These are phyloP conservation scores for Pleurotus salmoneostramineus DNA, from an alignment of 768 basidiomycete species.

Conservation along the genomic window DNA sequence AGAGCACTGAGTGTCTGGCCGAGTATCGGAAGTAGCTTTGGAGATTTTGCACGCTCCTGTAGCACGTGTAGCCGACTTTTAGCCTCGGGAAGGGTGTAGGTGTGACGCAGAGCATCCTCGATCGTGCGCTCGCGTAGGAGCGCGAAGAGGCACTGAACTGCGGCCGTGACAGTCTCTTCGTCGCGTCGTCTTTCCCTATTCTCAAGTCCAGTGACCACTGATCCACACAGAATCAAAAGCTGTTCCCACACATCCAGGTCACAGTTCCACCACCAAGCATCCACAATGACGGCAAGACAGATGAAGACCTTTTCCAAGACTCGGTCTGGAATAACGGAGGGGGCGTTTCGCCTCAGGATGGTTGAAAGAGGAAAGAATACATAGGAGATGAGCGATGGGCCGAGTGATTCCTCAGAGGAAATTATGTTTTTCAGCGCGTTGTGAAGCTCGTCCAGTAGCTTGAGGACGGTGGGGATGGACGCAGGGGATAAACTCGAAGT, in stretches of 20 bases:
- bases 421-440: constrained; percentile 40
- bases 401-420: constrained; percentile 33
- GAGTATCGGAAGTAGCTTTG: constrained; percentile 67
- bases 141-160: constrained; percentile 58
- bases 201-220: constrained; percentile 61
- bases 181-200: constrained; percentile 68
- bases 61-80: constrained; percentile 30
- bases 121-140: constrained; percentile 52
- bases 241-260: constrained; percentile 79
- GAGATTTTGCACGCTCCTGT: constrained; percentile 37
- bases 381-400: constrained; percentile 70
- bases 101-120: constrained; percentile 30
- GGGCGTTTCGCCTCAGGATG: constrained; percentile 73
- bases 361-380: constrained; percentile 85
- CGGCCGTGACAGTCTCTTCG: constrained; percentile 81
- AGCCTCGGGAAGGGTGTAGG: constrained; percentile 15
- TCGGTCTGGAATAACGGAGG: constrained; percentile 70
- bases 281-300: constrained; percentile 53
- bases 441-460: constrained; percentile 53
- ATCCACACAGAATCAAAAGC: constrained; percentile 71
- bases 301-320: constrained; percentile 71
- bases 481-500: constrained; percentile 59
- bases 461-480: constrained; percentile 41
- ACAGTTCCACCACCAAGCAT: constrained; percentile 84
- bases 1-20: constrained; percentile 81